Conservation (phyloP, 1,284 basidiomycete genomes). For the Sanghuangporus weigelae region DNA sequence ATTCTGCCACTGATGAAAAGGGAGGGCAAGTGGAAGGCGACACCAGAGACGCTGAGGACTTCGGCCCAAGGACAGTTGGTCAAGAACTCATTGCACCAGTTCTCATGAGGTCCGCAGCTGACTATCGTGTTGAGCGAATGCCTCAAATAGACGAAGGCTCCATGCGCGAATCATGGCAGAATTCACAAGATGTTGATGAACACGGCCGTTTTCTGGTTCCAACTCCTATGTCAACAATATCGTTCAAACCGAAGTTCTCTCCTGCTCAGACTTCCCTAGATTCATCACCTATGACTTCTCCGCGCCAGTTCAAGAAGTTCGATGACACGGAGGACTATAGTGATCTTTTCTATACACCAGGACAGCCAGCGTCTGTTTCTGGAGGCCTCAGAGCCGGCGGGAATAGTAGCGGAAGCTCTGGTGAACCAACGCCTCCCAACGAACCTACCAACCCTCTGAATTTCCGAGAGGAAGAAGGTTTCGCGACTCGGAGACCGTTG, state of each 20-base stretch:
- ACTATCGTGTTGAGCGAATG: background rate
- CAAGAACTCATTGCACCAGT: slow-evolving; percentile 8
- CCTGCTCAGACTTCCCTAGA: slow-evolving; percentile 11
- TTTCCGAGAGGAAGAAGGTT: slow-evolving; percentile 9
- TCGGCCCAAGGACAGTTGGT: background rate
- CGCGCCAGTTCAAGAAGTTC: slow-evolving; percentile 15
- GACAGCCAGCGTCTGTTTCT: background rate
- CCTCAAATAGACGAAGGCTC: slow-evolving; percentile 13
- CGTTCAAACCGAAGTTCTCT: slow-evolving; percentile 2
- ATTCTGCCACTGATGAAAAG: background rate
- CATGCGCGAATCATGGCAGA: slow-evolving; percentile 9
- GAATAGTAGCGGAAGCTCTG: background rate
- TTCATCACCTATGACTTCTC: slow-evolving; percentile 18
- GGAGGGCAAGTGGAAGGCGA: slow-evolving; percentile 4
- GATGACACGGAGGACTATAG: slow-evolving; percentile 17
- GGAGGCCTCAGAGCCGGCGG: background rate
- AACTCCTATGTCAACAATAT: background rate
- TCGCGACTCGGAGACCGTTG: background rate
- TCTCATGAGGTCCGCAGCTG: background rate
- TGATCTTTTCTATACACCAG: slow-evolving; percentile 18
- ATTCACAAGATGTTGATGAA: slow-evolving; percentile 2
- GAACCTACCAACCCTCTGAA: background rate
- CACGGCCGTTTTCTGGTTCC: background rate
- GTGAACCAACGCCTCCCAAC: slow-evolving; percentile 1
- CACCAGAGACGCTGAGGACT: background rate